phyloP scores from a whole-genome alignment of 306 rosid species.

The Cyamopsis tetragonoloba region DNA sequence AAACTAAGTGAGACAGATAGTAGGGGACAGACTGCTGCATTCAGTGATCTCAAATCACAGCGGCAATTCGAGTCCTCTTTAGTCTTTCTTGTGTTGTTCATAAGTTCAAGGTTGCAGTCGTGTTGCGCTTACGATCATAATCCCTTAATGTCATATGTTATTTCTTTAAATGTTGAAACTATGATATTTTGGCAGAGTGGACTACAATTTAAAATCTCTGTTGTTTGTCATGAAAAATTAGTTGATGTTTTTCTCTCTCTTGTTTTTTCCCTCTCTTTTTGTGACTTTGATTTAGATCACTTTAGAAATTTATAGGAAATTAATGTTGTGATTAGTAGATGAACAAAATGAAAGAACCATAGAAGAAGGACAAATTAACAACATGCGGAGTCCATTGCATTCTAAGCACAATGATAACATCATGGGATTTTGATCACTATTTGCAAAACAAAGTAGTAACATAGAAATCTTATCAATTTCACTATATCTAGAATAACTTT shows the following conservation, averaged over 20 bases:
- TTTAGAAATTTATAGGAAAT: background rate
- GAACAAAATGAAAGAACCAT: background rate
- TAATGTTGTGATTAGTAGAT: background rate
- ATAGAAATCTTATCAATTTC: constrained; percentile 13
- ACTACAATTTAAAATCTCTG: too few relatives aligned
- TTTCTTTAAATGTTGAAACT: too few relatives aligned
- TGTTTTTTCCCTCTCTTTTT: too few relatives aligned
- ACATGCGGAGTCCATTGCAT: too few relatives aligned
- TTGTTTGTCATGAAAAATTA: background rate
- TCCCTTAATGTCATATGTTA: too few relatives aligned
- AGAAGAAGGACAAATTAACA: background rate
- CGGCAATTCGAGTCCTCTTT: background rate
- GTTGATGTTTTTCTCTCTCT: background rate
- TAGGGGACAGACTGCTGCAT: constrained; percentile 23
- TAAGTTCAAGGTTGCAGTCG: too few relatives aligned
- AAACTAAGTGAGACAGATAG: constrained; percentile 26
- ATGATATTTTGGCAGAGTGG: too few relatives aligned
- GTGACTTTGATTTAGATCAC: background rate
- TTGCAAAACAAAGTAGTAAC: background rate
- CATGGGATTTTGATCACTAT: constrained; percentile 2
- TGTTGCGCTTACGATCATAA: too few relatives aligned
- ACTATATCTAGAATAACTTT: background rate
- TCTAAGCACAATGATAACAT: constrained; percentile 1
- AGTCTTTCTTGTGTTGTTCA: background rate
- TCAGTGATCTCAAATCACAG: background rate